These are phyloP conservation scores for Ceratocystis harringtonii DNA, from an alignment of 2,329 filamentous ascomycete genomes.

Conservation along the genomic window DNA sequence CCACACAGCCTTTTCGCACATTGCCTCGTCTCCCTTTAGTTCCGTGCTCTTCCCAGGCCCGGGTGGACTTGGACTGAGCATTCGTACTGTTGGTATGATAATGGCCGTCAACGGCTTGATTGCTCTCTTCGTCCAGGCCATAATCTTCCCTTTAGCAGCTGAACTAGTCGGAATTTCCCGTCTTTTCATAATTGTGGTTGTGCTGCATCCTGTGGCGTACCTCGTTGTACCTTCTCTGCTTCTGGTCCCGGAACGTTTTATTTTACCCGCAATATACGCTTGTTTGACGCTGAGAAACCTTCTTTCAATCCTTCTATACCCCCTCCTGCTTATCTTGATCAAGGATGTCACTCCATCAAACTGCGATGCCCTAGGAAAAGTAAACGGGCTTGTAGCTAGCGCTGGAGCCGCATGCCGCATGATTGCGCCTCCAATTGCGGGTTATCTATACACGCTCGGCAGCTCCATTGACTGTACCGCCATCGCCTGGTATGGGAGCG, in stretches of 20 bases:
- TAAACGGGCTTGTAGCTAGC: conserved; percentile 52
- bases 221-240: conserved; percentile 43
- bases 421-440: conserved; percentile 48
- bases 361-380: conserved; percentile 41
- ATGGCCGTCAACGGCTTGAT: conserved; percentile 45
- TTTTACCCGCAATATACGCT: conserved; percentile 44
- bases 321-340: conserved; percentile 50
- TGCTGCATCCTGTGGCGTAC: conserved; percentile 48
- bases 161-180: conserved; percentile 43
- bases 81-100: conserved; percentile 46
- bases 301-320: conserved; percentile 49
- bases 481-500: conserved; percentile 49
- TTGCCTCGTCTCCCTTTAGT: conserved; percentile 19
- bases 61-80: conserved; percentile 47
- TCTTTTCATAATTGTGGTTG: conserved; percentile 41
- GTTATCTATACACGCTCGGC: conserved; percentile 47
- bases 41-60: conserved; percentile 26
- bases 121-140: conserved; percentile 42
- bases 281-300: conserved; percentile 44
- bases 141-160: conserved; percentile 47
- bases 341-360: conserved; percentile 46
- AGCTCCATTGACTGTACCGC: conserved; percentile 41
- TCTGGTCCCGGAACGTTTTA: conserved; percentile 34
- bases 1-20: conserved; percentile 24
- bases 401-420: conserved; percentile 53